Conservation (phyloP, 192 early-diverging fungal genomes). For the Coemansia sp. region DNA sequence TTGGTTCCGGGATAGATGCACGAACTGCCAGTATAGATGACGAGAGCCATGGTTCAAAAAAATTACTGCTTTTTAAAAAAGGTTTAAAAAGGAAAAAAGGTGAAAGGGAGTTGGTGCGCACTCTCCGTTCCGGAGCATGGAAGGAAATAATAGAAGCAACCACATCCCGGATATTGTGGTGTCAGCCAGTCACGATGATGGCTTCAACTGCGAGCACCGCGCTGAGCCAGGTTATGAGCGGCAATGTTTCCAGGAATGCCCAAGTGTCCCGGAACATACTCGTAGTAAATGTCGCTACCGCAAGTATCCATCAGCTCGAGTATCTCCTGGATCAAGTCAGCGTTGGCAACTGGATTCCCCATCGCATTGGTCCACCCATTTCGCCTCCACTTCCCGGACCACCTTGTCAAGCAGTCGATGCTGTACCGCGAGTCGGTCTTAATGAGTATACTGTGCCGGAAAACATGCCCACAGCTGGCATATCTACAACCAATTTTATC, state of each 20-base stretch:
- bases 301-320: background rate
- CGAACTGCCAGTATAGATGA: background rate
- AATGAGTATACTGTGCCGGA: background rate
- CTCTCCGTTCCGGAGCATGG: background rate
- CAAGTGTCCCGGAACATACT: background rate
- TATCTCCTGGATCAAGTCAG: slow-evolving; percentile 13
- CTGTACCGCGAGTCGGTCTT: slow-evolving; percentile 15
- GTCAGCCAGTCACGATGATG: background rate
- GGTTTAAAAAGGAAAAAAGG: background rate
- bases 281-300: background rate
- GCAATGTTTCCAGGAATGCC: background rate
- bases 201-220: background rate
- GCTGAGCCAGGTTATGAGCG: background rate
- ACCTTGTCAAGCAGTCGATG: slow-evolving; percentile 12
- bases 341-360: background rate
- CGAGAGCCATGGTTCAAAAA: background rate
- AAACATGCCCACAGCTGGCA: too few relatives aligned
- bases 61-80: background rate
- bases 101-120: background rate
- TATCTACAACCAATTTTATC: too few relatives aligned
- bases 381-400: slow-evolving; percentile 10
- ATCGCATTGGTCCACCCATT: slow-evolving; percentile 11
- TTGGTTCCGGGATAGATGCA: background rate
- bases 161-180: background rate
- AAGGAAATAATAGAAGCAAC: too few relatives aligned